Evolutionary conservation across 768 basidiomycete species (phyloP), one percentile per base, ranked within the genome.

Genomic region (Naganishia vaughanmartiniae): DNA sequence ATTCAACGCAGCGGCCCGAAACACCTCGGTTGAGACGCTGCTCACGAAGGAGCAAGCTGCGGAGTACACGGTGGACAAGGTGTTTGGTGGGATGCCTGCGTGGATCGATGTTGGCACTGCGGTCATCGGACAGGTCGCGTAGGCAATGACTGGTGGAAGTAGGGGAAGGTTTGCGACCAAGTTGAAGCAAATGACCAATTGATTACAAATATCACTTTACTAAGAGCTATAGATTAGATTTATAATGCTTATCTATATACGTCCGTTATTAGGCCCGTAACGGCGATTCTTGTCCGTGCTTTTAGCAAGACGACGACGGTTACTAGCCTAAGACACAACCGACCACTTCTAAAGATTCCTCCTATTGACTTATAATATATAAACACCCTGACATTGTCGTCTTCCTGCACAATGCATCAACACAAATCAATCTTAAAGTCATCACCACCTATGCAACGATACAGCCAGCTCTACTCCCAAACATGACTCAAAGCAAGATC

Each of bases 71-170:
- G 42, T 68, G 2, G 67, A 68, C 12, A 56, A 45, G 28, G 67
- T 68, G 54, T 68, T 68, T 30, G 67, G 67, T 11, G 54, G 67
- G 24, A 54, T 54, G 53, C 67, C 67, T 9, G 19, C 30, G 14
- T 68, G 67, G 67, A 68, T 68, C 33, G 67, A 68, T 56, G 26
- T 36, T 56, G 67, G 53, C 31, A 51, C 42, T 21, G 65, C 65
- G n/a, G 17, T 19, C 26, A 33, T 57, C 10, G n/a, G 28, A 31
- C 15, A 30, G 28, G 56, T 21, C 30, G 11, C 4, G 28, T 33
- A 57, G 30, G 34, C 12, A 36, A 12, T 12, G 34, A 36, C 36
- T 6, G 12, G 36, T 36, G 36, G 12, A 36, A 36, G 36, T 12
- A 36, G 12, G 12, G 12, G 36, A 36, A 36, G 36, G 36, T 5